Conservation (phyloP, 805 yeast species). For the Suhomyces sp. region DNA sequence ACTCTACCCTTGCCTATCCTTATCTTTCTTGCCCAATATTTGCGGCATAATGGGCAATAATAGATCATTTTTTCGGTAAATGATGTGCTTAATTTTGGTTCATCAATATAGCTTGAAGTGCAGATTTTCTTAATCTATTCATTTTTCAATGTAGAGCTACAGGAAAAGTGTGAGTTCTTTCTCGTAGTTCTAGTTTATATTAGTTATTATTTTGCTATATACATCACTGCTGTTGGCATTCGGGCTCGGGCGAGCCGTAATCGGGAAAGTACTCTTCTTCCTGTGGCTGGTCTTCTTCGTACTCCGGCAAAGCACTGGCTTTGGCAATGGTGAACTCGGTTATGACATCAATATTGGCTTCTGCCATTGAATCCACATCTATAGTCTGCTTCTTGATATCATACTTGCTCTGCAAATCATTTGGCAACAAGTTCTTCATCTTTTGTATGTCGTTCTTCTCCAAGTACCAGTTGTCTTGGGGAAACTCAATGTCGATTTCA, state of each 20-base stretch:
- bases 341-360: slow-evolving; percentile 37
- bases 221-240: slow-evolving; percentile 32
- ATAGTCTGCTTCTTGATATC: slow-evolving; percentile 23
- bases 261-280: slow-evolving; percentile 12
- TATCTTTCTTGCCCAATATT: no score
- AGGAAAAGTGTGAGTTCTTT: no score
- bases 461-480: slow-evolving; percentile 78
- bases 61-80: no score
- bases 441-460: slow-evolving; percentile 64
- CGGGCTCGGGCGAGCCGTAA: slow-evolving; percentile 26
- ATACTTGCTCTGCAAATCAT: slow-evolving; percentile 21
- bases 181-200: not conserved
- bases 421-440: slow-evolving; percentile 56
- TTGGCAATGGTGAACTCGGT: slow-evolving; percentile 32
- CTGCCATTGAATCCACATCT: slow-evolving; percentile 26
- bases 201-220: slow-evolving; percentile 15
- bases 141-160: no score
- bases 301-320: slow-evolving; percentile 28
- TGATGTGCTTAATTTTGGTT: no score
- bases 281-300: slow-evolving; percentile 18
- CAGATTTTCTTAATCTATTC: no score
- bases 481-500: slow-evolving; percentile 72
- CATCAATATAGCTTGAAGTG: no score
- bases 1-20: not conserved
- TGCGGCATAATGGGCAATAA: no score